Conservation (phyloP, 306 rosid genomes). For the Ormosia semicastrata region DNA sequence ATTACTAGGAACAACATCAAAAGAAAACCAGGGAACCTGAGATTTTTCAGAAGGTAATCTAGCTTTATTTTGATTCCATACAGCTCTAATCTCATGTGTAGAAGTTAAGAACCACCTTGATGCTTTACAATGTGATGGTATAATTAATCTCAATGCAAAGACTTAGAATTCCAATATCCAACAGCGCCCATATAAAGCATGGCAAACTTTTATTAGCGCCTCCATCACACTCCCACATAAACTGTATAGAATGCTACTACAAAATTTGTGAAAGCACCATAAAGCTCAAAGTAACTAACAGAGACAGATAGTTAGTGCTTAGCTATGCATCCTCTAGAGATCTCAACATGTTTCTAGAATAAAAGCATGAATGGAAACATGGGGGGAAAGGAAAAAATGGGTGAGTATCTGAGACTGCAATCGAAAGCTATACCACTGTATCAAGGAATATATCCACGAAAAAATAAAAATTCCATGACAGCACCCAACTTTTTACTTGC, state of each 20-base stretch:
- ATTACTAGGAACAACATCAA: conserved; percentile 39
- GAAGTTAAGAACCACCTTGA: conserved; percentile 45
- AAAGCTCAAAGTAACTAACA: background rate
- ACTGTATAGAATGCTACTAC: background rate
- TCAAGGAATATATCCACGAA: background rate
- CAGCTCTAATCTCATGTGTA: conserved; percentile 32
- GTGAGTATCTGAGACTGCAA: background rate
- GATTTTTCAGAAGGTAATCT: conserved; percentile 44
- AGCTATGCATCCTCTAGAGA: background rate
- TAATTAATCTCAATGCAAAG: background rate
- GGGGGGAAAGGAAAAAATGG: background rate
- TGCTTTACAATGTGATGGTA: conserved; percentile 18
- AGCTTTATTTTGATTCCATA: conserved; percentile 46
- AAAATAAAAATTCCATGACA: conserved; percentile 24
- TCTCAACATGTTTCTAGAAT: background rate
- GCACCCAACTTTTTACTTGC: conserved; percentile 23
- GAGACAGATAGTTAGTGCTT: background rate
- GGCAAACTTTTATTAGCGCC: background rate
- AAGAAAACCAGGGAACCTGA: conserved; percentile 48
- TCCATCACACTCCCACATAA: background rate
- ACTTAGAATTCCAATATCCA: background rate
- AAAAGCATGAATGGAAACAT: background rate
- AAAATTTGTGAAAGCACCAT: background rate
- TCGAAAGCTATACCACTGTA: background rate
- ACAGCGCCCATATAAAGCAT: background rate